A percentile compares a stretch with the other conserved stretches of the same genome.
phyloP scores from a whole-genome alignment of 306 rosid species.

The Myrica gale region DNA sequence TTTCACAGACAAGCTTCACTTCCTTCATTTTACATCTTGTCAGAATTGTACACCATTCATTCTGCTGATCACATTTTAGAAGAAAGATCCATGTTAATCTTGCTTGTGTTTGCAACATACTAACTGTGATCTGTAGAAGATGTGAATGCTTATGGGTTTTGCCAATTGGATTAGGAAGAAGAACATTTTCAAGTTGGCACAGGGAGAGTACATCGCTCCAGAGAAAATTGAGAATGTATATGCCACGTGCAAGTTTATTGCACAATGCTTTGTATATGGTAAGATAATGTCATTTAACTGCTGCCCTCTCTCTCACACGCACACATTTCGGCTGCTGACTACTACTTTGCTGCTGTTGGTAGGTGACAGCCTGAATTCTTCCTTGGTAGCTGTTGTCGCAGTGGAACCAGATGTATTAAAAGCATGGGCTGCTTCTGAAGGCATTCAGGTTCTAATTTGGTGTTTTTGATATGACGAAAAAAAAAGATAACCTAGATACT shows the following conservation, averaged over 20 bases:
- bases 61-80: neutral
- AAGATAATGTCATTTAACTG: constrained; percentile 37
- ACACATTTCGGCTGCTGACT: constrained; percentile 29
- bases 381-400: constrained; percentile 74
- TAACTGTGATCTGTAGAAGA: neutral
- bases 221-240: constrained; percentile 96
- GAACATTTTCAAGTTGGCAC: constrained; percentile 99
- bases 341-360: constrained; percentile 24
- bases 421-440: constrained; percentile 86
- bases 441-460: constrained; percentile 53
- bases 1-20: neutral
- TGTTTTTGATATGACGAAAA: constrained; percentile 10
- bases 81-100: neutral
- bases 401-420: constrained; percentile 73
- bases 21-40: neutral
- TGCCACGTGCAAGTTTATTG: constrained; percentile 80
- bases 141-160: constrained; percentile 3
- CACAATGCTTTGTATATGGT: constrained; percentile 92
- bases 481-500: neutral
- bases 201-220: constrained; percentile 98
- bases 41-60: neutral
- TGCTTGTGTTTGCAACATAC: neutral
- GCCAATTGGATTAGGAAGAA: constrained; percentile 66
- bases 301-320: neutral
- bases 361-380: constrained; percentile 95